Evolutionary conservation across 257 asterid genomes (phyloP).

Genomic region (Gentiana dahurica): DNA sequence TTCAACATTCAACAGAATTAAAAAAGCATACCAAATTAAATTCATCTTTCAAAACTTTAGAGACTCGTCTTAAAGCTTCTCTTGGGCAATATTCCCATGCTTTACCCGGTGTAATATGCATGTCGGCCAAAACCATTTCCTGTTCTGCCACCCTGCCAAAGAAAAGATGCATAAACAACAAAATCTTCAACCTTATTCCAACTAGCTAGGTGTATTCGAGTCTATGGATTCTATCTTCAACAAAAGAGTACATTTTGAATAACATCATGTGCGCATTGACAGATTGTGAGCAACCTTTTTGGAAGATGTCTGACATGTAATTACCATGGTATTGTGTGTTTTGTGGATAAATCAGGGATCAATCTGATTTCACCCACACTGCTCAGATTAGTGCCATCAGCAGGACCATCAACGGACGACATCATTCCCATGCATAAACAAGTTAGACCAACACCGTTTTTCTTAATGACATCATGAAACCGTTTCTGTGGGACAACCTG

Average conservation of each 20-base stretch:
- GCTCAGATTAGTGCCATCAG: conserved; percentile 65
- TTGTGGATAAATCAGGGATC: conserved; percentile 72
- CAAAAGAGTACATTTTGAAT: no score
- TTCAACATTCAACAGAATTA: conserved; percentile 1
- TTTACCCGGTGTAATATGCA: conserved; percentile 67
- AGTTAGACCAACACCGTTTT: conserved; percentile 78
- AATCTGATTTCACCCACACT: conserved; percentile 86
- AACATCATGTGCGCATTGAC: no score
- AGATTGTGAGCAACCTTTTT: no score
- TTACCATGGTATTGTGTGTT: conserved; percentile 70
- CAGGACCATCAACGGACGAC: conserved; percentile 64
- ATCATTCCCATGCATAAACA: conserved; percentile 74
- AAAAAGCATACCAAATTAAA: conserved; percentile 27
- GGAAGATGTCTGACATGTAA: no score
- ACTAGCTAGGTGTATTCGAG: no score
- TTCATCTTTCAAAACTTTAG: no score
- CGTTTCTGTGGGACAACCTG: conserved; percentile 72
- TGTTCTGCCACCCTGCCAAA: no score
- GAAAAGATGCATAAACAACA: no score
- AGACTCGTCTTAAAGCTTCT: no score
- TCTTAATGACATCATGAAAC: conserved; percentile 40
- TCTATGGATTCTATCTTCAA: no score
- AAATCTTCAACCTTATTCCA: no score
- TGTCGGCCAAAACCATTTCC: conserved; percentile 37
- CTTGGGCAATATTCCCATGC: conserved; percentile 7